Conservation (phyloP, 805 yeast genomes). For the Barnettozyma populi region DNA sequence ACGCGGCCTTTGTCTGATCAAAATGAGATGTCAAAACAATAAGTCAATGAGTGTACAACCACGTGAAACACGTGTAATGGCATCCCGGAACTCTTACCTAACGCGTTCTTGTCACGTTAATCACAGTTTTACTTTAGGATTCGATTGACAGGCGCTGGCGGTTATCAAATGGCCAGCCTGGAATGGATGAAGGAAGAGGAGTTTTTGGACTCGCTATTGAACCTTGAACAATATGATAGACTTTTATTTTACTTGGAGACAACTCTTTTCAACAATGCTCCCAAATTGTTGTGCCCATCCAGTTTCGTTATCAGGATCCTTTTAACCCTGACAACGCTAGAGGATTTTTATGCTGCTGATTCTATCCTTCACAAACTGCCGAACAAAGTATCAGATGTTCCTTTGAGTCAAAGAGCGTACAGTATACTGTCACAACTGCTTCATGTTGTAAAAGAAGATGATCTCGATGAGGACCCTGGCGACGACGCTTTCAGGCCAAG, state of each 20-base stretch:
- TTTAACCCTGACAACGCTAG: slow-evolving; percentile 33
- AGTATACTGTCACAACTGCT: slow-evolving; percentile 25
- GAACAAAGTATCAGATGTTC: slow-evolving; percentile 22
- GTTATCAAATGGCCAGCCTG: background rate
- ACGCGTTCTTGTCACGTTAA: no score
- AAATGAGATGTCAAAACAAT: no score
- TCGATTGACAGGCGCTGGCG: no score
- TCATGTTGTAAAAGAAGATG: slow-evolving; percentile 7
- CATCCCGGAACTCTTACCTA: no score
- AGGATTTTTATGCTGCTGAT: slow-evolving; percentile 22
- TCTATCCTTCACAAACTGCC: slow-evolving; percentile 23
- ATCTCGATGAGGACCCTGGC: background rate
- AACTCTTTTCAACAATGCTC: slow-evolving; percentile 19
- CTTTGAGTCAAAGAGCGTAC: slow-evolving; percentile 30
- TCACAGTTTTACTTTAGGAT: no score
- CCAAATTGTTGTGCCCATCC: slow-evolving; percentile 28
- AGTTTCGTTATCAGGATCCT: slow-evolving; percentile 29
- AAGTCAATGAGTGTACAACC: no score
- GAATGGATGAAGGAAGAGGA: slow-evolving; percentile 13
- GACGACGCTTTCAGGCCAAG: slow-evolving; percentile 3
- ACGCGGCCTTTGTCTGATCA: slow-evolving; percentile 21
- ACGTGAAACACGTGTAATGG: no score
- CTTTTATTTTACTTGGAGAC: slow-evolving; percentile 32
- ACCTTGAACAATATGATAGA: slow-evolving; percentile 31
- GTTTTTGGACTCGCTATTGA: slow-evolving; percentile 18